Base-by-base conservation (phyloP, 371 early-diverging fungal species). In the Apophysomyces elegans region DNA sequence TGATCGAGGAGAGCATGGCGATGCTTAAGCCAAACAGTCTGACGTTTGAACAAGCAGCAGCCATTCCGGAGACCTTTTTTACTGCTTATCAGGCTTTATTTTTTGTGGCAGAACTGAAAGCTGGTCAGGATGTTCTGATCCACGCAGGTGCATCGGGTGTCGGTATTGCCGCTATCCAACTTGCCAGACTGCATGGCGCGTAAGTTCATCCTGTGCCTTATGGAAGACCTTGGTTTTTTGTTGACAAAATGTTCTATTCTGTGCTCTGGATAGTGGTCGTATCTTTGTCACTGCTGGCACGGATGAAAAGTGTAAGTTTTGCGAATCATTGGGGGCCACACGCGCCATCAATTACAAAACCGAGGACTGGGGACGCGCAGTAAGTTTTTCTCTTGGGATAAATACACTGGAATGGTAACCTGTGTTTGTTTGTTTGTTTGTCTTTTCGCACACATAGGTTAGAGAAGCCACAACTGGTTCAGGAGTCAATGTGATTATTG, bases 91-190 rank as follows among this genome's bases (percentile, higher is more conserved):
- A 94, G 75, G 91, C 91, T 0, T 72, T 94, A 32, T 83, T 83
- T 59, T 80, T 79, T 57, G 86, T 91, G 50, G 85, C 83, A 59
- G 69, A 81, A 7, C 44, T 92, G 37, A 61, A 87, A 38, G 60
- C 66, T 21, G 92, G 90, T 54, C 84, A 92, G 32, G 83, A 85
- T 65, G 78, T 92, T 0, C 68, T 94, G 63, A 90, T 92, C 59
- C 94, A 94, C 73, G 94, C 92, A 7, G 94, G 91, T 26, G 91
- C 92, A 1, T 86, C 87, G 4, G 91, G 91, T 41, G 92, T 94
- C 7, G 91, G 92, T 12, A 83, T 88, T 9, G 88, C 90, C 14
- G 89, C 90, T 13, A 91, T 94, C 67, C 93, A 94, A 72, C 73
- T 94, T 14, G 91, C 92, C 13, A 89, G 85, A 63, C 58, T 73